Evolutionary conservation across 371 early-diverging fungal species (phyloP), one percentile per base, ranked within the genome.

Genomic region (Mucor racemosus): DNA sequence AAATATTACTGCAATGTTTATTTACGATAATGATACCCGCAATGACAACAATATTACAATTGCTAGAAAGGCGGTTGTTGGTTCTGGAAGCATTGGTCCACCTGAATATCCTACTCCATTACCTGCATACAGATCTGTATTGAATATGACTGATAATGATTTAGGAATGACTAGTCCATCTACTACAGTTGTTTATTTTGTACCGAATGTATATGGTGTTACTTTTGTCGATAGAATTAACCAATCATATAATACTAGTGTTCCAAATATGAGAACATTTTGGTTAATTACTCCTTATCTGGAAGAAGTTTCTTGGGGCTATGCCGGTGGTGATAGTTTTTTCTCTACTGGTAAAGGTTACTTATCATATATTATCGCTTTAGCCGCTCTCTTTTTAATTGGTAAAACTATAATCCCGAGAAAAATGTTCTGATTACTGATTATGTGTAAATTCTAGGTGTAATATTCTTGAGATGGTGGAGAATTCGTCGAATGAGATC

Each of bases 391-490:
- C 2, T 80, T 82, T 40, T 21, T 80, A 21, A 70, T 82, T 26
- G 77, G 83, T 78, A 80, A 67, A 26, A 50, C 26, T 10, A 50
- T 26, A 17, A 44, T 15, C 44, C 44, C 7, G 13, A 54, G 17
- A 44, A 26, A 26, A 26, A 26, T 1, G 3, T 26, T 26, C 26
- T 26, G 3, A 26, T 26, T 26, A 26, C n/a, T n/a, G n/a, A n/a
- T n/a, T n/a, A 21, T 9, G 26, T 26, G 5, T 21, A 50, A n/a
- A 9, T 26, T 26, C 26, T 55, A 77, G 81, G 71, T 40, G 62
- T 79, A 10, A 65, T 83, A 33, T 60, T 83, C 26, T 58, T 80
- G 9, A 64, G 83, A 35, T 82, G 83, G 83, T 82, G 78, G 75
- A 73, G 73, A 58, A 50, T 76, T 15, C 66, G 78, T n/a, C 67